A percentile compares a stretch with the other conserved stretches of the same genome.
phyloP scores from a whole-genome alignment of 805 yeast species.

The Diddensiella santjacobensis region DNA sequence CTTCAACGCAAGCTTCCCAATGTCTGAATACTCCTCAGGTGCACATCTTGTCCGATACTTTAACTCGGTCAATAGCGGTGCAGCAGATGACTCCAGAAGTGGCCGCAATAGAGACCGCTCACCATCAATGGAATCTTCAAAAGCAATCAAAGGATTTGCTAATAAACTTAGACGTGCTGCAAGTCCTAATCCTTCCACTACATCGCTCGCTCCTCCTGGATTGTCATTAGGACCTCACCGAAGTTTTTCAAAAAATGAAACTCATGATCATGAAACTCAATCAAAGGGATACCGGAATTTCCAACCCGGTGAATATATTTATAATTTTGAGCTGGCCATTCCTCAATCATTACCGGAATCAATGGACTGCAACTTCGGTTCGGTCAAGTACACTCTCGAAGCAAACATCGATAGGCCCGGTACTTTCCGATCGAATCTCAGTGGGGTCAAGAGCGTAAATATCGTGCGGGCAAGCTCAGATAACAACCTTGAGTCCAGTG shows the following conservation, averaged over 20 bases:
- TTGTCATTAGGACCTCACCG: slow-evolving; percentile 27
- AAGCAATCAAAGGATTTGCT: slow-evolving; percentile 22
- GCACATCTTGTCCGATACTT: slow-evolving; percentile 37
- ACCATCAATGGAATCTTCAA: slow-evolving; percentile 13
- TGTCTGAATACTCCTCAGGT: slow-evolving; percentile 41
- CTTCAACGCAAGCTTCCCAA: slow-evolving; percentile 44
- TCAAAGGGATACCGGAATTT: slow-evolving; percentile 47
- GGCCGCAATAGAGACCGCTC: slow-evolving; percentile 12
- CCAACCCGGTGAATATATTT: slow-evolving; percentile 85
- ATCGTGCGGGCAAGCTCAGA: slow-evolving; percentile 76
- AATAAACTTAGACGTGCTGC: slow-evolving; percentile 25
- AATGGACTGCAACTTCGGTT: slow-evolving; percentile 73
- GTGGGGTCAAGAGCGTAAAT: slow-evolving; percentile 58
- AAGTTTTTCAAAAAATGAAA: slow-evolving; percentile 26
- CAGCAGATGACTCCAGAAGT: neutral
- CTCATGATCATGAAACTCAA: slow-evolving; percentile 21
- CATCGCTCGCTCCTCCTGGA: slow-evolving; percentile 7
- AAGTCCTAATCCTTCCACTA: slow-evolving; percentile 17
- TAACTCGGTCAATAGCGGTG: slow-evolving; percentile 2
- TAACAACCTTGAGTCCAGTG: slow-evolving; percentile 78
- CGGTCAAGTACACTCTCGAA: slow-evolving; percentile 65
- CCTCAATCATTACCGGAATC: slow-evolving; percentile 82
- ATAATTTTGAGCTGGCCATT: slow-evolving; percentile 85
- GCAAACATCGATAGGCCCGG: slow-evolving; percentile 74
- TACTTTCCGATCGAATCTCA: slow-evolving; percentile 74